Conservation (phyloP, 2,329 filamentous ascomycete genomes). For the Alternaria consortialis region DNA sequence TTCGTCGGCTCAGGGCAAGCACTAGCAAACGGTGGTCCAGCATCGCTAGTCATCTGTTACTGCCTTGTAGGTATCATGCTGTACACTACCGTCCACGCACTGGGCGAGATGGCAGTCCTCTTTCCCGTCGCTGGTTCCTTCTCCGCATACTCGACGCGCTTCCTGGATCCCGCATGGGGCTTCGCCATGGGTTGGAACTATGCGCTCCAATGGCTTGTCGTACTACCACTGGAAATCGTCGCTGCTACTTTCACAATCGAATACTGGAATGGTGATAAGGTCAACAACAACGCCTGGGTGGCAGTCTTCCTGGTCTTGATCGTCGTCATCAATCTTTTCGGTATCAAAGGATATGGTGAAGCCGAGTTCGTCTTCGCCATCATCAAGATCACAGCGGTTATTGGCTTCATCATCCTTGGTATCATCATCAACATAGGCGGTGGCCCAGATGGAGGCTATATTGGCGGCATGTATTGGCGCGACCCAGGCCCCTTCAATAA, state of each 20-base stretch:
- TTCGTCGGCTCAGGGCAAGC: slow-evolving; percentile 76
- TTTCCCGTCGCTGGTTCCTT: slow-evolving; percentile 94
- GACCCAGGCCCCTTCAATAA: slow-evolving; percentile 85
- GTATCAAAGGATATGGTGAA: slow-evolving; percentile 85
- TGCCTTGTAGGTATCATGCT: slow-evolving; percentile 83
- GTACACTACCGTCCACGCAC: slow-evolving; percentile 88
- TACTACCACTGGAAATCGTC: slow-evolving; percentile 85
- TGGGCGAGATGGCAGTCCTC: slow-evolving; percentile 89
- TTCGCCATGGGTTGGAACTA: slow-evolving; percentile 98
- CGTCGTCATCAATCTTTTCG: slow-evolving; percentile 73
- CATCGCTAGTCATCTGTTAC: slow-evolving; percentile 48
- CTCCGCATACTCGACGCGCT: slow-evolving; percentile 88
- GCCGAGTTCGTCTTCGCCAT: slow-evolving; percentile 88
- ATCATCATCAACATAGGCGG: slow-evolving; percentile 87
- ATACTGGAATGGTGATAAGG: slow-evolving; percentile 73
- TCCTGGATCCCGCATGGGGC: slow-evolving; percentile 92
- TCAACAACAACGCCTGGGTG: slow-evolving; percentile 70
- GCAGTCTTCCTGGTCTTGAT: slow-evolving; percentile 81
- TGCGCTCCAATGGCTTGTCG: slow-evolving; percentile 85
- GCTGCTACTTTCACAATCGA: slow-evolving; percentile 84
- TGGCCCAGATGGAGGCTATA: slow-evolving; percentile 68
- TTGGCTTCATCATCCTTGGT: slow-evolving; percentile 88
- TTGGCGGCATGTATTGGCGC: slow-evolving; percentile 80
- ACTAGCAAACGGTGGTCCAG: slow-evolving; percentile 51
- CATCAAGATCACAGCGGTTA: slow-evolving; percentile 84